phyloP scores from a whole-genome alignment of 2,329 filamentous ascomycete species.

The Drechslera avenae region DNA sequence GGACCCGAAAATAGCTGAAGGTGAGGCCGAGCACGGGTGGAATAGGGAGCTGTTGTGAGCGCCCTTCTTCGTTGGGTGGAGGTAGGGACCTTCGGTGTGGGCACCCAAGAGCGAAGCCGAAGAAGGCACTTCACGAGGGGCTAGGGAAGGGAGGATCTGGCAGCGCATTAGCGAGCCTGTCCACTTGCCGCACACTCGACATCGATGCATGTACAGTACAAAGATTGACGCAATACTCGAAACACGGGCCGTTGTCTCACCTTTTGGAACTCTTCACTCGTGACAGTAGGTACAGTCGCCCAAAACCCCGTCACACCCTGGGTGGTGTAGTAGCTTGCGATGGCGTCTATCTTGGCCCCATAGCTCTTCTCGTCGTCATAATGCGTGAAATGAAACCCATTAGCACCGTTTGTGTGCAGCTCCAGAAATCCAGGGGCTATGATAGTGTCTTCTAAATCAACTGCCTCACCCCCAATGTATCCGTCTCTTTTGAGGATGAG shows the following conservation, averaged over 20 bases:
- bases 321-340: conserved; percentile 56
- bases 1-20: conserved; percentile 54
- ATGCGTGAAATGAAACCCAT: conserved; percentile 61
- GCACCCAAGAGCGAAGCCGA: conserved; percentile 60
- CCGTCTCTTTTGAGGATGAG: conserved; percentile 50
- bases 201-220: background rate
- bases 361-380: conserved; percentile 53
- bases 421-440: conserved; percentile 62
- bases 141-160: conserved; percentile 56
- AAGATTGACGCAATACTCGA: background rate
- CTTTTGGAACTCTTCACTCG: conserved; percentile 53
- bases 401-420: conserved; percentile 60
- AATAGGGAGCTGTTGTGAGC: conserved; percentile 58
- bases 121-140: conserved; percentile 49
- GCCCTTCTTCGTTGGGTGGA: conserved; percentile 59
- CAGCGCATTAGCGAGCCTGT: conserved; percentile 9
- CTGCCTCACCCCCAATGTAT: conserved; percentile 52
- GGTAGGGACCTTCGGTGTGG: conserved; percentile 63
- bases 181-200: background rate
- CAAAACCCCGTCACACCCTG: conserved; percentile 61
- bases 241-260: conserved; percentile 22
- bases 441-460: conserved; percentile 57
- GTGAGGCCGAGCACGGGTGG: conserved; percentile 43
- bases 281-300: conserved; percentile 60
- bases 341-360: conserved; percentile 51